Conservation (phyloP, 2,329 filamentous ascomycete genomes). For the Paraphaeosphaeria minitans region DNA sequence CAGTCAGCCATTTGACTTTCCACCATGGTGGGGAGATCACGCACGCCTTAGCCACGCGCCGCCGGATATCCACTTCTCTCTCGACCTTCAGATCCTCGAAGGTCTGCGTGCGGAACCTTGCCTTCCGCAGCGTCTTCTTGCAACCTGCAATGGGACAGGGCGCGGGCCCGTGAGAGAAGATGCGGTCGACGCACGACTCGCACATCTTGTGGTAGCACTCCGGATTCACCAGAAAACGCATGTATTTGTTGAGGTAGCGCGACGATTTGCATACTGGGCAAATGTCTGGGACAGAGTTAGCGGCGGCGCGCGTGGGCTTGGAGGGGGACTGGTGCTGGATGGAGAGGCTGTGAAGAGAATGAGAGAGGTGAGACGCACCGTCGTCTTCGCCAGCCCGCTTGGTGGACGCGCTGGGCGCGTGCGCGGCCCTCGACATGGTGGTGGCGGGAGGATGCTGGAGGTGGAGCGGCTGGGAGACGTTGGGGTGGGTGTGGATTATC, state of each 20-base stretch:
- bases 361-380: constrained; percentile 44
- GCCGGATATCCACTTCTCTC: constrained; percentile 89
- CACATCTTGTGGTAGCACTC: constrained; percentile 99
- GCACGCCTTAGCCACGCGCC: constrained; percentile 69
- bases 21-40: constrained; percentile 16
- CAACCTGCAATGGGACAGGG: constrained; percentile 92
- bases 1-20: neutral
- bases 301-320: constrained; percentile 15
- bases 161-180: constrained; percentile 89
- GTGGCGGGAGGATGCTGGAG: constrained; percentile 5
- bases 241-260: constrained; percentile 90
- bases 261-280: constrained; percentile 98
- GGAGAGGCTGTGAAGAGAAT: constrained; percentile 37
- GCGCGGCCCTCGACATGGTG: constrained; percentile 44
- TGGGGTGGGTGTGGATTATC: constrained; percentile 18
- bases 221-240: constrained; percentile 95
- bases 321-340: constrained; percentile 27
- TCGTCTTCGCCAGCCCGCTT: constrained; percentile 42
- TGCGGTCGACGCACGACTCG: constrained; percentile 89
- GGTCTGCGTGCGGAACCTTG: constrained; percentile 83
- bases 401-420: constrained; percentile 34
- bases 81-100: constrained; percentile 89
- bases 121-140: constrained; percentile 81
- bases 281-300: constrained; percentile 64
- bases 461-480: constrained; percentile 1